Evolutionary conservation across 139 green algal genomes (phyloP).

Genomic region (Chlorella sp.): DNA sequence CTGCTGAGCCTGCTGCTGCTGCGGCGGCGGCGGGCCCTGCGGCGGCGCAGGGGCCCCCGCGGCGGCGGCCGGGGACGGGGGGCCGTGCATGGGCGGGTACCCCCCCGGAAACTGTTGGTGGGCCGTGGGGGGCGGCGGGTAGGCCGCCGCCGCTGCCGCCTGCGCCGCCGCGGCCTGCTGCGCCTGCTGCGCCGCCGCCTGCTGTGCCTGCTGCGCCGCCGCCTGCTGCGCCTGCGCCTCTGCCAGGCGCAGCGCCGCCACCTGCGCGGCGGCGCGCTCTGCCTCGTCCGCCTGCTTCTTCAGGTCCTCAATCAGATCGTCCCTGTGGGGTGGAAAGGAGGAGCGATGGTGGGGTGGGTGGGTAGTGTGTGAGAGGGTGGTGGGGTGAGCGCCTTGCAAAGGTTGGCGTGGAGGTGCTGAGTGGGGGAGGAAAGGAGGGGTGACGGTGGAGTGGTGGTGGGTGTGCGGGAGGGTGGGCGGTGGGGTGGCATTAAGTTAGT

Average conservation of each 20-base stretch:
- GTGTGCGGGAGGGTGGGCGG: too few relatives aligned
- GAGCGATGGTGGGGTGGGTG: background rate
- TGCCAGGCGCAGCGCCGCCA: constrained; percentile 7
- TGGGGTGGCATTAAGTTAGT: too few relatives aligned
- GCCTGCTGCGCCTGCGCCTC: too few relatives aligned
- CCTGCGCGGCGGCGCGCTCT: constrained; percentile 11
- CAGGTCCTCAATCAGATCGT: constrained; percentile 52
- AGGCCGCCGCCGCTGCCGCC: background rate
- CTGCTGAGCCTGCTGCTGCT: background rate
- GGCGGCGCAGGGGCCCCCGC: background rate
- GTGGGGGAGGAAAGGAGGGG: too few relatives aligned
- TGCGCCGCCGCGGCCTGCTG: background rate
- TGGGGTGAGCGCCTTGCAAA: background rate
- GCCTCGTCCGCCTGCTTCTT: constrained; percentile 20
- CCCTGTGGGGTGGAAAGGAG: constrained; percentile 19
- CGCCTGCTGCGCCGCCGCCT: background rate
- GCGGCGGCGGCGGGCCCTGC: background rate
- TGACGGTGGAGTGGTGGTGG: too few relatives aligned
- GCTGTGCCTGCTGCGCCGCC: constrained; percentile 1
- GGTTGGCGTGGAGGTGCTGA: too few relatives aligned
- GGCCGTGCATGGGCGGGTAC: background rate
- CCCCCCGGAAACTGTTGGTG: background rate
- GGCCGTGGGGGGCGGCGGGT: too few relatives aligned
- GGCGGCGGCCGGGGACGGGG: background rate
- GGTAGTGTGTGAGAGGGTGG: background rate